A percentile compares a stretch with the other conserved stretches of the same genome.
Conservation (phyloP, 257 asterid genomes). For the Ligustrum vulgare region DNA sequence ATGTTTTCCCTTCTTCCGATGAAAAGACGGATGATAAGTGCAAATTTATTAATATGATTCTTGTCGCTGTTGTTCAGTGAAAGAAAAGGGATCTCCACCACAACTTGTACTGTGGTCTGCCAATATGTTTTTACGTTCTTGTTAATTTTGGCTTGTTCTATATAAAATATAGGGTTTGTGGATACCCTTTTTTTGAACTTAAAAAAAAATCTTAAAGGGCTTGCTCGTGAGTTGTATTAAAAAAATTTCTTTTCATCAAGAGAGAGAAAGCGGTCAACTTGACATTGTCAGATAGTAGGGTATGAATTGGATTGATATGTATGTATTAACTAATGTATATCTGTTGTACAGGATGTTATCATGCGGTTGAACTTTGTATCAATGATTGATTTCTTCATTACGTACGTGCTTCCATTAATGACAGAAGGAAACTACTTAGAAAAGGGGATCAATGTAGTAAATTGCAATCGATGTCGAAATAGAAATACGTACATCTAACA, state of each 20-base stretch:
- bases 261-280: conserved; percentile 18
- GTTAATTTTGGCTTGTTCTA: conserved; percentile 43
- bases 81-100: conserved; percentile 51
- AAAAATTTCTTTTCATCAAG: background rate
- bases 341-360: conserved; percentile 42
- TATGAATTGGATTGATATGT: conserved; percentile 32
- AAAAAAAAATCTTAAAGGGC: conserved; percentile 36
- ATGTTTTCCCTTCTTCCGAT: background rate
- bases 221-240: conserved; percentile 63
- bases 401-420: background rate
- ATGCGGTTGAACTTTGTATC: conserved; percentile 10
- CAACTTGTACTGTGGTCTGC: conserved; percentile 43
- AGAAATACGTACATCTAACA: background rate
- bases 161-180: conserved; percentile 42
- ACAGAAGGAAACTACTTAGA: background rate
- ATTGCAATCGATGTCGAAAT: background rate
- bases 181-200: conserved; percentile 61
- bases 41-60: conserved; percentile 1
- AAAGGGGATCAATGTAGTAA: background rate
- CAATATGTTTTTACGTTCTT: conserved; percentile 48
- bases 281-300: conserved; percentile 28
- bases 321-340: conserved; percentile 35
- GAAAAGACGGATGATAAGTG: conserved; percentile 9
- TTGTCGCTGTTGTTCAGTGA: conserved; percentile 15
- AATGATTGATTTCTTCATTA: background rate